Conservation (phyloP, 345 rosid species). For the Arabidopsis arenosa region DNA sequence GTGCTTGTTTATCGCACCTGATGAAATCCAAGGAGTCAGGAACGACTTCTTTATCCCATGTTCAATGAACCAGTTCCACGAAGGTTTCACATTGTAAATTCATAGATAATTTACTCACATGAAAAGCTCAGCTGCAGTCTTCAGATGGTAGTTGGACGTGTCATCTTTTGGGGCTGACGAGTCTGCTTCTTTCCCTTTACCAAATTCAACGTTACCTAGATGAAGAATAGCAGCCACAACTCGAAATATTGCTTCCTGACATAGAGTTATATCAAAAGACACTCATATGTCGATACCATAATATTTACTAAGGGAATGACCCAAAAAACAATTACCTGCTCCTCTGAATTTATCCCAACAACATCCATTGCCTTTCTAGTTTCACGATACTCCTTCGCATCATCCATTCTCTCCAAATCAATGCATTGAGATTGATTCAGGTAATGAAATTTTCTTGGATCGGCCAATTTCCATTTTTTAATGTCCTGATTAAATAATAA, state of each 20-base stretch:
- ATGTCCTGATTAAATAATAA: slow-evolving; percentile 59
- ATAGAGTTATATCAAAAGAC: slow-evolving; percentile 25
- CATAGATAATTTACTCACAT: slow-evolving; percentile 53
- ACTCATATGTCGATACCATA: slow-evolving; percentile 15
- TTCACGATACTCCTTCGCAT: slow-evolving; percentile 76
- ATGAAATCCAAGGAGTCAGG: slow-evolving; percentile 40
- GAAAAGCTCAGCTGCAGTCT: slow-evolving; percentile 87
- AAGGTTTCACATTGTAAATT: slow-evolving; percentile 33
- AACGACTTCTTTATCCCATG: slow-evolving; percentile 35
- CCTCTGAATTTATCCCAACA: slow-evolving; percentile 85
- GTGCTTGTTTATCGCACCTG: slow-evolving; percentile 88
- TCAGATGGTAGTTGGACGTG: slow-evolving; percentile 79
- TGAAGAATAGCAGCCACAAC: slow-evolving; percentile 97
- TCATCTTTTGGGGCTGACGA: slow-evolving; percentile 96
- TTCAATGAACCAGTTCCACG: neutral
- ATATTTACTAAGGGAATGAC: neutral
- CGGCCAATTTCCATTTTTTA: slow-evolving; percentile 72
- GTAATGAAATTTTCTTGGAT: slow-evolving; percentile 89
- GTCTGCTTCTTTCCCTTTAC: slow-evolving; percentile 85
- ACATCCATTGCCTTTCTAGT: slow-evolving; percentile 94
- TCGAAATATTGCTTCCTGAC: slow-evolving; percentile 85
- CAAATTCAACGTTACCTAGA: slow-evolving; percentile 92
- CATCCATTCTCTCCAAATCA: slow-evolving; percentile 83
- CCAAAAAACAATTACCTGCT: slow-evolving; percentile 68
- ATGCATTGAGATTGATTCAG: slow-evolving; percentile 90